A percentile compares a stretch with the other conserved stretches of the same genome.
phyloP scores from a whole-genome alignment of 306 rosid genomes.

The Sechiopsis laciniata region DNA sequence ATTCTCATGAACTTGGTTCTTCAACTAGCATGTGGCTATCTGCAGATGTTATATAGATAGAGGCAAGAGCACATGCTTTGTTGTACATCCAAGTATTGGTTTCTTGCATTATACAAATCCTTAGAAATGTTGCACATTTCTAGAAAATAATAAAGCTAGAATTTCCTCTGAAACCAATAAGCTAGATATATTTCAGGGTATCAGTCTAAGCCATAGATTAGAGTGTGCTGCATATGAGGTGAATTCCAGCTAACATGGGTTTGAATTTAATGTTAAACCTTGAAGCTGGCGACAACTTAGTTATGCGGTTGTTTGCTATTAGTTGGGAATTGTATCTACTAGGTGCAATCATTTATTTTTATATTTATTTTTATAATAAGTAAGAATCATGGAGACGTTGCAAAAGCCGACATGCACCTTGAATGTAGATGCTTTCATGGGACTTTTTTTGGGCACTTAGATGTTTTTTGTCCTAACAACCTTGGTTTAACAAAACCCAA shows the following conservation, averaged over 20 bases:
- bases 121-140: background rate
- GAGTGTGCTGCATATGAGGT: background rate
- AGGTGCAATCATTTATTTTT: background rate
- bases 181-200: background rate
- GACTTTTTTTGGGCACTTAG: background rate
- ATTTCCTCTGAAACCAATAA: background rate
- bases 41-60: background rate
- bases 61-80: background rate
- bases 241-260: background rate
- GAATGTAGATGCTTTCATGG: background rate
- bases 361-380: background rate
- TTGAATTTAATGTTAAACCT: background rate
- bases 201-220: background rate
- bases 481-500: background rate
- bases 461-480: background rate
- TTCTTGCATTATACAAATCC: background rate
- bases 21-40: slow-evolving; percentile 7
- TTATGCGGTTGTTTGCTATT: background rate
- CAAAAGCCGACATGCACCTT: background rate
- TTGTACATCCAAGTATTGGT: background rate
- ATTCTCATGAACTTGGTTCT: background rate
- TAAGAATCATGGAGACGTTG: background rate
- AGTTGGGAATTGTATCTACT: background rate
- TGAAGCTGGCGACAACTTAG: background rate
- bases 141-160: background rate